These are phyloP conservation scores for Helicostylum pulchrum DNA, from an alignment of 192 early-diverging fungal genomes.

Conservation along the genomic window DNA sequence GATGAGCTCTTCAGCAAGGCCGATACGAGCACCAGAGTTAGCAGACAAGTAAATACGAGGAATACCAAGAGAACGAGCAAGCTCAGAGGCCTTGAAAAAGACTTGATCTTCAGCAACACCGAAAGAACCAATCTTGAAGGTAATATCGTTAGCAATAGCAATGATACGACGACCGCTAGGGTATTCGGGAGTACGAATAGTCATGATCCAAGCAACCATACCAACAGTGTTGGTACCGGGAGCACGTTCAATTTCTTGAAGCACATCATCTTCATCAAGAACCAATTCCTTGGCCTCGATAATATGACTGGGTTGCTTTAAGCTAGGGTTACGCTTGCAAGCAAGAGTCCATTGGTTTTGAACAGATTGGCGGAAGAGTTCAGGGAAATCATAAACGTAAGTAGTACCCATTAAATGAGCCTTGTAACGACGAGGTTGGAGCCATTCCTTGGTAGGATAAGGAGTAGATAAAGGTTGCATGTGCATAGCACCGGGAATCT, in stretches of 20 bases:
- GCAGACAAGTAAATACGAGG: slow-evolving; percentile 96
- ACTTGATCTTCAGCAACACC: slow-evolving; percentile 90
- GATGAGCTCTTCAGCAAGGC: slow-evolving; percentile 90
- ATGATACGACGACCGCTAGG: slow-evolving; percentile 82
- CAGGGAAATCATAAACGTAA: slow-evolving; percentile 98
- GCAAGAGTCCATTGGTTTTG: slow-evolving; percentile 77
- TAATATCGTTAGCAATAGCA: slow-evolving; percentile 98
- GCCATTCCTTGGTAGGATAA: slow-evolving; percentile 91
- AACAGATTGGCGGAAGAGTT: slow-evolving; percentile 88
- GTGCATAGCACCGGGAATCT: slow-evolving; percentile 78
- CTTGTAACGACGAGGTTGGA: slow-evolving; percentile 96
- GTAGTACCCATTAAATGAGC: slow-evolving; percentile 98
- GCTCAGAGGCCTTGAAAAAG: slow-evolving; percentile 90
- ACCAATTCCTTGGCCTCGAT: slow-evolving; percentile 84
- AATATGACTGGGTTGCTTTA: slow-evolving; percentile 59
- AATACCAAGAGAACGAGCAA: slow-evolving; percentile 79
- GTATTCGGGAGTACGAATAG: slow-evolving; percentile 88
- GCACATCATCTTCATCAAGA: slow-evolving; percentile 72
- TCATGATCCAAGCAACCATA: slow-evolving; percentile 95
- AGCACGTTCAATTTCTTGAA: slow-evolving; percentile 75
- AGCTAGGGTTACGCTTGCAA: slow-evolving; percentile 34
- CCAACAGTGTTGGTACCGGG: slow-evolving; percentile 90
- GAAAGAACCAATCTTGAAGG: slow-evolving; percentile 95
- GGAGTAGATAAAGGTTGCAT: slow-evolving; percentile 75
- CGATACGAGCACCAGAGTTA: slow-evolving; percentile 98